Evolutionary conservation across 1,139 yeast genomes (phyloP), one percentile per base, ranked within the genome.

Genomic region (Ogataea hybrid): DNA sequence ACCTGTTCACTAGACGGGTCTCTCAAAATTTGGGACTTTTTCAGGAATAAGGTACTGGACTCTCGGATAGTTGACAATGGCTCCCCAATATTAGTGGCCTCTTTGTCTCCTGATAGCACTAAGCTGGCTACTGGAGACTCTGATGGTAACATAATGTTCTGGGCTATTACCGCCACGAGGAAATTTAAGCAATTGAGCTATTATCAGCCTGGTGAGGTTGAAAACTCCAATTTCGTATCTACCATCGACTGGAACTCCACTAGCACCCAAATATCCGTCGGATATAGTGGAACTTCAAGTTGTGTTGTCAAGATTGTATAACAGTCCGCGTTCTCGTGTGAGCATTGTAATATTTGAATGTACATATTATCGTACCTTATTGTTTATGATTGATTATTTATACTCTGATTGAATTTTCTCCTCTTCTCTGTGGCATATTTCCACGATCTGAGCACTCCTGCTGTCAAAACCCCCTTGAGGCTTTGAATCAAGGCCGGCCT

Each of bases 401-500:
- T 32, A 23, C 54, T 51, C 21, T 49, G 44, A 14, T 53, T 42
- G 40, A 57, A 60, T 50, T 71, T 72, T 47, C 57, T 51, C 47
- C 72, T 73, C 64, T 92, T 92, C 42, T 90, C 96, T 61, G 77
- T 65, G 4, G 96, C 92, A 63, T 92, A 92, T 51, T 73, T 76
- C 35, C 79, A 60, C 14, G 95, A 81, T 59, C 86, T 84, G 23
- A 70, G 59, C 1, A 87, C 43, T 1, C 99, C 98, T 1, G 97
- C 96, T 3, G 95, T 88, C 30, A 86, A 68, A 4, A 92, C 56
- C 0, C 99, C 98, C 60, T 90, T 89, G 16, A 80, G 54, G 23
- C 88, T 79, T 63, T 94, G 98, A 11, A 79, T 63, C 10, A 84
- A 57, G 12, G 96, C 85, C 10, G 95, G 85, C 53, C 71, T 65